Percentiles rank a stretch among this genome's conserved stretches.
phyloP scores from a whole-genome alignment of 2,329 filamentous ascomycete genomes.

The Sclerotinia nivalis region DNA sequence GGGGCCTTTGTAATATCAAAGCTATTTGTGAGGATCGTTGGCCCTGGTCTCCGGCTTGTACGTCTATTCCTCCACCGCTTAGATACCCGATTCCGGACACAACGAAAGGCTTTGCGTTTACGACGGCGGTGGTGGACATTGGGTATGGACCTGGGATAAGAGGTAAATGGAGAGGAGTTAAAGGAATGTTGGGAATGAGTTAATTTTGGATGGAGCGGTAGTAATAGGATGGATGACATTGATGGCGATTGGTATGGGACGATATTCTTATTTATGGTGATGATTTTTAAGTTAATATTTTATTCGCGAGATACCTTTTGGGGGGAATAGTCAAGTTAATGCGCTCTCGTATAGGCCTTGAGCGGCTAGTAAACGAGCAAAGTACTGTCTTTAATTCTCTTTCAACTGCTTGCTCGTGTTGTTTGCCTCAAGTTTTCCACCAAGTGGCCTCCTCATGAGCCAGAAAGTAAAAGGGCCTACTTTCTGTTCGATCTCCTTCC shows the following conservation, averaged over 20 bases:
- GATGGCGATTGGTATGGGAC: neutral
- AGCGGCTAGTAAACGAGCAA: neutral
- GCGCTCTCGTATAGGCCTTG: neutral
- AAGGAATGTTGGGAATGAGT: conserved; percentile 38
- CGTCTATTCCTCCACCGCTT: conserved; percentile 76
- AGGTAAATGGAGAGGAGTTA: conserved; percentile 38
- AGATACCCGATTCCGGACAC: conserved; percentile 77
- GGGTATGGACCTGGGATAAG: conserved; percentile 53
- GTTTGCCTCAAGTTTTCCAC: neutral
- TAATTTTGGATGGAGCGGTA: neutral
- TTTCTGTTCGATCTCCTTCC: conserved; percentile 24
- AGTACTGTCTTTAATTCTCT: neutral
- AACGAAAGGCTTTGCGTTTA: conserved; percentile 63
- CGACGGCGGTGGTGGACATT: conserved; percentile 59
- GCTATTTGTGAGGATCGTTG: conserved; percentile 77
- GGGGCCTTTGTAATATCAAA: conserved; percentile 84
- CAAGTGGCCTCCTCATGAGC: conserved; percentile 21
- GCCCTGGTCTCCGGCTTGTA: conserved; percentile 63
- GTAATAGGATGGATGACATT: neutral
- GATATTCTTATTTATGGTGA: neutral
- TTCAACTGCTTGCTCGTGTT: neutral
- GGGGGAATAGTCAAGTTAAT: neutral
- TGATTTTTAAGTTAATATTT: neutral
- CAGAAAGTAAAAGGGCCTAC: conserved; percentile 23
- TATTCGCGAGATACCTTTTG: neutral